Percentiles rank a stretch among this genome's conserved stretches.
These are phyloP conservation scores for Cladosporium phlei DNA, from an alignment of 2,329 filamentous ascomycete genomes.

Conservation along the genomic window DNA sequence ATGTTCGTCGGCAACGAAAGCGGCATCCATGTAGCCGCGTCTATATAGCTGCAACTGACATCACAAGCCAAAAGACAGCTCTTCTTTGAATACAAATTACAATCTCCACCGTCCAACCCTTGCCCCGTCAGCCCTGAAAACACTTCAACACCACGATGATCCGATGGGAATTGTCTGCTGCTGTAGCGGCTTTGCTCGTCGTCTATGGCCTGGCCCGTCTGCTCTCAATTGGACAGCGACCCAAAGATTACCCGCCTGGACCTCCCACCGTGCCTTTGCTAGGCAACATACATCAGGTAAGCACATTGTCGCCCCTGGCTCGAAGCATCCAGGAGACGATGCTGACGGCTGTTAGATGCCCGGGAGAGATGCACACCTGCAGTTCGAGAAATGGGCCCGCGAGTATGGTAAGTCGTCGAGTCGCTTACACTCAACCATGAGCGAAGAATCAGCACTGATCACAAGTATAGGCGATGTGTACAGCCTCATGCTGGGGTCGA, in stretches of 20 bases:
- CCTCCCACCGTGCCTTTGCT: constrained; percentile 26
- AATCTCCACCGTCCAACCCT: too few species aligned
- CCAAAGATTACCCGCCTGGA: constrained; percentile 23
- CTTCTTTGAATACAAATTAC: too few species aligned
- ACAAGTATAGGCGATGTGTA: constrained; percentile 37
- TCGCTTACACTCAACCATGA: too few species aligned
- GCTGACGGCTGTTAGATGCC: constrained; percentile 36
- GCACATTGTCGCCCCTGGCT: constrained; percentile 5
- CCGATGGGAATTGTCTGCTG: too few species aligned
- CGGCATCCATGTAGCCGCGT: too few species aligned
- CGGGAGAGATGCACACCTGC: constrained; percentile 37
- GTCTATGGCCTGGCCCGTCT: constrained; percentile 17
- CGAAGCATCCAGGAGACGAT: not conserved
- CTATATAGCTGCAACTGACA: too few species aligned
- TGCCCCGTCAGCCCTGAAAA: too few species aligned
- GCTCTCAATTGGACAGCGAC: constrained; percentile 19
- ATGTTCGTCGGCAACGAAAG: too few species aligned
- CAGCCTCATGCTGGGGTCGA: constrained; percentile 47
- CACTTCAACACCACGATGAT: too few species aligned
- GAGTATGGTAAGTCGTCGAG: constrained; percentile 35
- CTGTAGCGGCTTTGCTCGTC: too few species aligned
- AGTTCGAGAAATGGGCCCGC: constrained; percentile 50
- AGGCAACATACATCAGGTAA: constrained; percentile 24
- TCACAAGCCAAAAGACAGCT: too few species aligned
- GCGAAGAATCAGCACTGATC: too few species aligned